A percentile compares a stretch with the other conserved stretches of the same genome.
phyloP scores from a whole-genome alignment of 1,139 yeast species.

The Suhomyces coccinellae region DNA sequence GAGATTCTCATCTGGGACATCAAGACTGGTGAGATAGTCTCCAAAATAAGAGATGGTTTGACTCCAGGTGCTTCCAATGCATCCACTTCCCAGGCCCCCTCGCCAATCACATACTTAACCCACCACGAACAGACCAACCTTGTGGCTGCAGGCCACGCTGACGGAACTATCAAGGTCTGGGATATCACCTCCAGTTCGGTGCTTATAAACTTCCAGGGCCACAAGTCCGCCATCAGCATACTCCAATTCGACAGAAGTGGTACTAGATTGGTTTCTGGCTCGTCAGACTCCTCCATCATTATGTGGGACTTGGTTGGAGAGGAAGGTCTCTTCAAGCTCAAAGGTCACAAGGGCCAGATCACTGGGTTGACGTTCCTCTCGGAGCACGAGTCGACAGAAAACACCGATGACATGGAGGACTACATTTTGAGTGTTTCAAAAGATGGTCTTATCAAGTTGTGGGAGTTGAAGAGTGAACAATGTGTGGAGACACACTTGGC shows the following conservation, averaged over 20 bases:
- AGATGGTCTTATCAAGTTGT: constrained; percentile 86
- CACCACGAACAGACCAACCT: constrained; percentile 64
- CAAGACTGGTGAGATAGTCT: constrained; percentile 77
- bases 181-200: constrained; percentile 79
- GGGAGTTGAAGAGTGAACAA: constrained; percentile 90
- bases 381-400: constrained; percentile 30
- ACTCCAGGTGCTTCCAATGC: constrained; percentile 75
- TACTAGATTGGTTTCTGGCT: constrained; percentile 82
- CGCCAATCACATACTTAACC: constrained; percentile 62
- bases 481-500: constrained; percentile 95
- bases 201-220: constrained; percentile 82
- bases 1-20: constrained; percentile 88
- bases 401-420: constrained; percentile 57
- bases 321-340: constrained; percentile 79
- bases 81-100: constrained; percentile 57
- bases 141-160: constrained; percentile 85
- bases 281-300: constrained; percentile 78
- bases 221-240: constrained; percentile 69
- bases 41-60: constrained; percentile 62
- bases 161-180: constrained; percentile 93
- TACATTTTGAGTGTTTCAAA: constrained; percentile 78
- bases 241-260: constrained; percentile 77
- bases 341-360: constrained; percentile 88
- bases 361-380: constrained; percentile 64
- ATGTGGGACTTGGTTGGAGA: constrained; percentile 96